Base-by-base conservation (phyloP, 805 yeast genomes). In the Priceomyces melissophilus region DNA sequence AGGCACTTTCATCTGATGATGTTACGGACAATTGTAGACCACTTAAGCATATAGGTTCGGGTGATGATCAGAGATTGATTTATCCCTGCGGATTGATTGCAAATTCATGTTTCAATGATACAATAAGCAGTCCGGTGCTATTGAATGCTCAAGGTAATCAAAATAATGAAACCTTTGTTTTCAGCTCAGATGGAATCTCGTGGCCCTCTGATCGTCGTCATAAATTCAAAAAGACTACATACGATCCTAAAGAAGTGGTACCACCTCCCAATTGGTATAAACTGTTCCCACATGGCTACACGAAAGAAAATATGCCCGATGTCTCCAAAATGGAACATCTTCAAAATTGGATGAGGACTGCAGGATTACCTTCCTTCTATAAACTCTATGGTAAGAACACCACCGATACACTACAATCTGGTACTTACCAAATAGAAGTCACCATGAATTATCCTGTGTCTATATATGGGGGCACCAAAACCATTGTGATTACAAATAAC, bases 321-420 rank as follows among this genome's bases (percentile, higher is more conserved):
- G 58, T 91, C 36, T 73, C 86, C 2, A 58, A 65, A 29, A 82
- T 93, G 88, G 91, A 87, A 57, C 82, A 82, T 49, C 77, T 91
- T 52, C 96, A 89, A 69, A 91, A 89, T 61, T 91, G 99, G 99
- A 91, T 91, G 97, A 79, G 95, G 54, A 89, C 97, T 1, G 96
- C 98, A 0, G 96, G 95, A 0, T 70, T 91, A 47, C 95, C 98
- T 20, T 79, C 84, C 10, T 91, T 93, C 57, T 81, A 84, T 71
- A 91, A 93, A 58, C 65, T 89, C 29, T 90, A 89, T 32, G 75
- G 84, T 35, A 79, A 84, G 50, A 90, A 87, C 63, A 83, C 79
- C 44, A 69, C 78, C 2, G 67, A 67, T 1, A 54, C 75, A 2
- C 61, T 91, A 44, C 46, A 58, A 1, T 66, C 76, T 9, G 98